A percentile compares a stretch with the other conserved stretches of the same genome.
Evolutionary conservation across 1,139 yeast species (phyloP).

Genomic region (Scheffersomyces stambukii): DNA sequence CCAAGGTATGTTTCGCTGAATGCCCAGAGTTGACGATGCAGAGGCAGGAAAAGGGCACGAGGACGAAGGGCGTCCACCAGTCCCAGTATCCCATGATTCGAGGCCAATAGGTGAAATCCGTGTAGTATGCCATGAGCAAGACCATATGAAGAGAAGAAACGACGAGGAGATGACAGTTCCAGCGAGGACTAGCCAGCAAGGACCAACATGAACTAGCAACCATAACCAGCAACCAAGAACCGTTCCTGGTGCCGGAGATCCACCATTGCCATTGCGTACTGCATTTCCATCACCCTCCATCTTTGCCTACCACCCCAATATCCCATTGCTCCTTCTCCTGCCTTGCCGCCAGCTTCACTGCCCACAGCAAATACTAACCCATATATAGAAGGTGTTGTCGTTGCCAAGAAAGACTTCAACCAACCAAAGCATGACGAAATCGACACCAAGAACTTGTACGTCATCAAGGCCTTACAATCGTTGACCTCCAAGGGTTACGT

Average conservation of each 20-base stretch:
- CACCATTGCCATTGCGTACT: too few relatives aligned
- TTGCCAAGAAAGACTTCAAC: conserved; percentile 98
- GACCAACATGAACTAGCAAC: too few relatives aligned
- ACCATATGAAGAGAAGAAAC: neutral
- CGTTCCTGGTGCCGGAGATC: too few relatives aligned
- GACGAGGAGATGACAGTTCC: neutral
- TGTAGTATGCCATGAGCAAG: neutral
- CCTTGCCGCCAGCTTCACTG: too few relatives aligned
- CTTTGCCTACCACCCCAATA: too few relatives aligned
- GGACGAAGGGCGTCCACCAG: too few relatives aligned
- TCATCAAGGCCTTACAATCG: conserved; percentile 99
- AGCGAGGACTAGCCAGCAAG: neutral
- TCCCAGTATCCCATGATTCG: too few relatives aligned
- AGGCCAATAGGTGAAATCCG: conserved; percentile 1
- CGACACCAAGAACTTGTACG: conserved; percentile 96
- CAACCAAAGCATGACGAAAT: conserved; percentile 97
- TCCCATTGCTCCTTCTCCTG: too few relatives aligned
- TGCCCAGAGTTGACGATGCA: conserved; percentile 1
- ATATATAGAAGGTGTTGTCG: conserved; percentile 91
- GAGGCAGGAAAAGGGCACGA: too few relatives aligned
- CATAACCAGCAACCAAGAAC: too few relatives aligned
- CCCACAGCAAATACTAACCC: conserved; percentile 23
- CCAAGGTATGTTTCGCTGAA: conserved; percentile 69
- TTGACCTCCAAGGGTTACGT: conserved; percentile 98
- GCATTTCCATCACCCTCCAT: too few relatives aligned